These are phyloP conservation scores for Aspergillus fumigatus DNA, from an alignment of 2,329 filamentous ascomycete species.

Conservation along the genomic window DNA sequence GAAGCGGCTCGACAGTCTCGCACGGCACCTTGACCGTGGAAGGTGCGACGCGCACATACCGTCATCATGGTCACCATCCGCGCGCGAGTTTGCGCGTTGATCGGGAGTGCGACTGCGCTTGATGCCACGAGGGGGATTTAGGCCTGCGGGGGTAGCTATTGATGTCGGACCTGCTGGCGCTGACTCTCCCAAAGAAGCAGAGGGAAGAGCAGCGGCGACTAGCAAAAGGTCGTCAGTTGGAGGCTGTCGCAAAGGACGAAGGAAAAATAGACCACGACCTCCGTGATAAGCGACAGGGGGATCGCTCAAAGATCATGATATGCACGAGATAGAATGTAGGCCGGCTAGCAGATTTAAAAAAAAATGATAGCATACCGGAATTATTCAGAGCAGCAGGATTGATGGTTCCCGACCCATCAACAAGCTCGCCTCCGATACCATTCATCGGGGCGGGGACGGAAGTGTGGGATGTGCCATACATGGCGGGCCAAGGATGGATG, in stretches of 20 bases:
- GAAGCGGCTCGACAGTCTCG: constrained; percentile 12
- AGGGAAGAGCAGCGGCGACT: constrained; percentile 32
- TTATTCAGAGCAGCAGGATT: constrained; percentile 83
- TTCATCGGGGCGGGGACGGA: constrained; percentile 63
- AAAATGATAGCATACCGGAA: constrained; percentile 54
- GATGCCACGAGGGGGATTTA: constrained; percentile 59
- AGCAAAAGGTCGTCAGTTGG: constrained; percentile 31
- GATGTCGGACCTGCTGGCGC: constrained; percentile 37
- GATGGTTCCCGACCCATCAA: constrained; percentile 81
- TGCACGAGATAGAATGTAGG: not conserved
- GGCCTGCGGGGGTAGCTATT: constrained; percentile 22
- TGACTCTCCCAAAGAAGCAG: constrained; percentile 37
- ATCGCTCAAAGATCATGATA: not conserved
- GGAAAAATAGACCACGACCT: constrained; percentile 4
- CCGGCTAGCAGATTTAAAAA: not conserved
- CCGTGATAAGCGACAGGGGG: constrained; percentile 8
- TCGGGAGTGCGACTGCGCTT: constrained; percentile 79
- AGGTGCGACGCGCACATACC: constrained; percentile 56
- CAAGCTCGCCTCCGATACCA: constrained; percentile 50
- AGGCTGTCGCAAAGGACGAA: constrained; percentile 21
- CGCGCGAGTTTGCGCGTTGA: constrained; percentile 54
- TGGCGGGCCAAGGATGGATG: constrained; percentile 32
- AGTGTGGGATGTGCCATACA: constrained; percentile 46
- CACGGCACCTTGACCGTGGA: constrained; percentile 15
- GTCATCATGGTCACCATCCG: constrained; percentile 62